Conservation (phyloP, 2,329 filamentous ascomycete species). For the Exophiala mesophila region DNA sequence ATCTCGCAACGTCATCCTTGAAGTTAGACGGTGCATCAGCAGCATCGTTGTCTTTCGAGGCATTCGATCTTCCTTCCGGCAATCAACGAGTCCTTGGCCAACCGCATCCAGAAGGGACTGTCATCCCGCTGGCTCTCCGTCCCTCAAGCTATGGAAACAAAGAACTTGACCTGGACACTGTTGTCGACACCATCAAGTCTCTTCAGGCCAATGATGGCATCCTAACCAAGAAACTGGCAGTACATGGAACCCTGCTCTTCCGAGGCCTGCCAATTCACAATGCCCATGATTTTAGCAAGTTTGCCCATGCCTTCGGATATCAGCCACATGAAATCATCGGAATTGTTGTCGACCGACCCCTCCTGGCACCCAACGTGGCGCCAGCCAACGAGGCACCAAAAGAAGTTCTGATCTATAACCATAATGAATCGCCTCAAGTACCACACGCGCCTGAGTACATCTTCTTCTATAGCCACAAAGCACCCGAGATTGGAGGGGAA, state of each 20-base stretch:
- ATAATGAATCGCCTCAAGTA: conserved; percentile 50
- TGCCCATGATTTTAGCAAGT: conserved; percentile 45
- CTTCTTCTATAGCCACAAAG: conserved; percentile 45
- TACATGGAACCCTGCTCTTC: conserved; percentile 46
- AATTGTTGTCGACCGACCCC: conserved; percentile 45
- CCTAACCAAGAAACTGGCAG: conserved; percentile 40
- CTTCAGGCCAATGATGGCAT: conserved; percentile 33
- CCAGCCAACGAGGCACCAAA: conserved; percentile 48
- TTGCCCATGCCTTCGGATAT: conserved; percentile 48
- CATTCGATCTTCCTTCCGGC: conserved; percentile 37
- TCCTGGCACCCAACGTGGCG: conserved; percentile 42
- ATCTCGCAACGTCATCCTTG: conserved; percentile 12
- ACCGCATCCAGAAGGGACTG: conserved; percentile 37
- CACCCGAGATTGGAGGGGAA: conserved; percentile 36
- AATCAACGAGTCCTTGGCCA: conserved; percentile 40
- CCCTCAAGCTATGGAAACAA: conserved; percentile 28
- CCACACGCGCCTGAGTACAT: conserved; percentile 50
- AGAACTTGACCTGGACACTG: conserved; percentile 31
- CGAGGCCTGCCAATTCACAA: conserved; percentile 42
- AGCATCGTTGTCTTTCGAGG: conserved; percentile 31
- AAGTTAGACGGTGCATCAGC: conserved; percentile 23
- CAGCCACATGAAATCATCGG: conserved; percentile 49
- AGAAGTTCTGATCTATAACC: conserved; percentile 46
- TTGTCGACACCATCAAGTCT: conserved; percentile 35
- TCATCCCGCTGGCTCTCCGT: conserved; percentile 38